Evolutionary conservation across 257 asterid species (phyloP), one percentile per base, ranked within the genome.

Genomic region (Solanum appendiculatum): DNA sequence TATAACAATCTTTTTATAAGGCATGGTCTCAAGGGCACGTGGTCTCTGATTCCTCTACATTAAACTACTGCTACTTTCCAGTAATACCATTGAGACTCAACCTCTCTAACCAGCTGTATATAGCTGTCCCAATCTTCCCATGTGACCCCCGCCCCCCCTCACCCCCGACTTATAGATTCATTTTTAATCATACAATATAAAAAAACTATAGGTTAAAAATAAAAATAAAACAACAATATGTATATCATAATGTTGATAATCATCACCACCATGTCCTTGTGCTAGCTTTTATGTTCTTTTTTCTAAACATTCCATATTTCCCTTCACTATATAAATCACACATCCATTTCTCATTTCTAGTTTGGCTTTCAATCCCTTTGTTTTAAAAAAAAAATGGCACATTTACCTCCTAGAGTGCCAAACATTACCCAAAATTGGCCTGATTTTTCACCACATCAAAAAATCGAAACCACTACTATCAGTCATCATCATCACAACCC

Each of bases 51-150:
- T 91, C 94, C 92, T 91, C 93, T 80, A 86, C 87, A 81, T 92
- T 92, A 87, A 91, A 94, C 90, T 89, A 90, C 73, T 91, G 90
- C 89, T 87, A 68, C 91, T 87, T 92, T 93, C 91, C 92, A 87
- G 93, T 93, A 85, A 93, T 92, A 92, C 95, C 93, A 96, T 95
- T 92, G 96, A 93, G 92, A 85, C 94, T 92, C 92, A 92, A 90
- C 94, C 87, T 87, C 93, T 90, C 90, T 70, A 68, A 87, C 91
- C 91, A 94, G 98, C 98, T 95, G 98, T 93, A 72, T 90, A 91
- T 92, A 93, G 98, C 96, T 95, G 98, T 94, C 92, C 94, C 93
- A 93, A 92, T 94, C 95, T 69, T 92, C 91, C 94, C 98, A 93
- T 94, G 98, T 93, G 95, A 94, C 92, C 93, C 94, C 92, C 90